phyloP scores from a whole-genome alignment of 148 eudicot species.

The Pharnaceum exiguum region DNA sequence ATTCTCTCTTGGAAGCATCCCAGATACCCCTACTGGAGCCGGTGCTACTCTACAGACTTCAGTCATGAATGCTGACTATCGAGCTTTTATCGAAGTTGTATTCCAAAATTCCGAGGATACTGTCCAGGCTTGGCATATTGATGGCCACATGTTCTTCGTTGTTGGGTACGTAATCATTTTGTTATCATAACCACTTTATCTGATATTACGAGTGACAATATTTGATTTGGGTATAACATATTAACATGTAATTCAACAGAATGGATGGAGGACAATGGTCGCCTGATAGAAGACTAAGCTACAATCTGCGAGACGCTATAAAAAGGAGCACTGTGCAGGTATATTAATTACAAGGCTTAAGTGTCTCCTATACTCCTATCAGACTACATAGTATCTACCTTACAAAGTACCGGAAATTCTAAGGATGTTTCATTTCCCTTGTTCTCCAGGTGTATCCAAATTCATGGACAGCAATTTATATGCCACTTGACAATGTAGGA shows the following conservation, averaged over 20 bases:
- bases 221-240: not conserved
- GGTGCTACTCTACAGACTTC: constrained; percentile 45
- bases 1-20: constrained; percentile 48
- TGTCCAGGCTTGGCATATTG: constrained; percentile 52
- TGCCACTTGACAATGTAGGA: constrained; percentile 69
- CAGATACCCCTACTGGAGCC: constrained; percentile 42
- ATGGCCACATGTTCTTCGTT: constrained; percentile 47
- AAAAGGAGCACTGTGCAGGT: constrained; percentile 61
- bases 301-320: constrained; percentile 53
- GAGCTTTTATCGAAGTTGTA: constrained; percentile 45
- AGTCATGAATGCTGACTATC: constrained; percentile 54
- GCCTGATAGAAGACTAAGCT: constrained; percentile 36
- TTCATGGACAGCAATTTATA: constrained; percentile 60
- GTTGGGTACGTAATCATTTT: constrained; percentile 31
- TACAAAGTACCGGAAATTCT: not conserved
- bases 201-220: not conserved
- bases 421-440: not conserved
- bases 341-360: not conserved
- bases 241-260: constrained; percentile 21
- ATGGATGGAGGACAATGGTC: constrained; percentile 66
- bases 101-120: constrained; percentile 47
- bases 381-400: too few species aligned
- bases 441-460: constrained; percentile 42
- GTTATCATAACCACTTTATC: too few species aligned
- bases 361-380: not conserved